Conservation (phyloP, 768 basidiomycete genomes). For the Boletus vinaceobasis region DNA sequence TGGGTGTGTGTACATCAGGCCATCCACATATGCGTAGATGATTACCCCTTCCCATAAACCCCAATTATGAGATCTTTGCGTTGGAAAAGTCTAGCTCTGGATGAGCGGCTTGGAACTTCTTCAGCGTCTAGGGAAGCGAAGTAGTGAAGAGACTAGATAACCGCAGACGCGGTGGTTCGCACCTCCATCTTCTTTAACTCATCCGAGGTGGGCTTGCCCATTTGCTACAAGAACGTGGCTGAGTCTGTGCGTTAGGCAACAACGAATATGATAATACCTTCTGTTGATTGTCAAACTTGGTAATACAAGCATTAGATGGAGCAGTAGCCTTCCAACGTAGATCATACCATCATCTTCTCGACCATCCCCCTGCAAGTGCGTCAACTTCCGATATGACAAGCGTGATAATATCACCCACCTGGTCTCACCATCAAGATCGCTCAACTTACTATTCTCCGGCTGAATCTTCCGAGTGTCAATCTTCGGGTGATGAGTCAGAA, state of each 20-base stretch:
- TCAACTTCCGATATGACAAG: conserved; percentile 8
- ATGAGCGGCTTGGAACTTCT: conserved; percentile 86
- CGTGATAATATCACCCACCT: conserved; percentile 45
- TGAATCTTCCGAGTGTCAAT: conserved; percentile 95
- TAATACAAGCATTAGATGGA: conserved; percentile 8
- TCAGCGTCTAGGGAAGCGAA: conserved; percentile 54
- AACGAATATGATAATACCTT: conserved; percentile 29
- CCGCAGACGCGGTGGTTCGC: conserved; percentile 7
- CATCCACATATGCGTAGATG: background rate
- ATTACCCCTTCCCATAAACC: background rate
- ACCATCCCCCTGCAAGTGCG: conserved; percentile 76
- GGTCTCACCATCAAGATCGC: conserved; percentile 95
- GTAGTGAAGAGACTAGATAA: background rate
- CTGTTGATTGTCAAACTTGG: conserved; percentile 44
- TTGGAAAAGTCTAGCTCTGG: conserved; percentile 95
- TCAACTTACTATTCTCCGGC: conserved; percentile 92
- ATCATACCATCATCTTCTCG: conserved; percentile 98
- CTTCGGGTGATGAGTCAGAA: conserved; percentile 92
- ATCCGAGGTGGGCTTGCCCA: conserved; percentile 94
- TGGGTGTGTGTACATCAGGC: background rate
- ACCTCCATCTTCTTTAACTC: conserved; percentile 93
- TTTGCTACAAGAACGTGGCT: conserved; percentile 53
- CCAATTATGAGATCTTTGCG: conserved; percentile 73
- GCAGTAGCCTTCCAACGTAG: background rate
- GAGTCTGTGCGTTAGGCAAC: background rate